Conservation (phyloP, 441 rosid genomes). For the Lepidium campestre region DNA sequence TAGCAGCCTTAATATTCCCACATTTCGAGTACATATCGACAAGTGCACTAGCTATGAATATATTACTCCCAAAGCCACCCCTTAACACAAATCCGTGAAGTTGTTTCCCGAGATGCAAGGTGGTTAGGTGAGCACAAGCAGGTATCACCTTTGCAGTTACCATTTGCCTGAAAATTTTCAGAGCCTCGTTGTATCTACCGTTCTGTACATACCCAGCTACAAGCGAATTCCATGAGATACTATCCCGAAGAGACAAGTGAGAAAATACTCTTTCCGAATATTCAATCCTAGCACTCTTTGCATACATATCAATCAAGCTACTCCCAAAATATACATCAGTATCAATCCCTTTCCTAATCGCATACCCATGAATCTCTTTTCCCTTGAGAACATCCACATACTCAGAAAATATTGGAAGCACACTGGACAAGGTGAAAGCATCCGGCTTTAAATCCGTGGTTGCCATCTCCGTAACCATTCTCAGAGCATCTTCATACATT, state of each 20-base stretch:
- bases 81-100: constrained; percentile 53
- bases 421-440: constrained; percentile 53
- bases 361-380: constrained; percentile 78
- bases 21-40: constrained; percentile 88
- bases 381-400: constrained; percentile 45
- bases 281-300: constrained; percentile 49
- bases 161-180: constrained; percentile 46
- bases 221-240: constrained; percentile 56
- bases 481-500: constrained; percentile 45
- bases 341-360: constrained; percentile 53
- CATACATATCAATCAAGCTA: constrained; percentile 79
- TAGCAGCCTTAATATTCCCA: constrained; percentile 52
- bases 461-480: constrained; percentile 48
- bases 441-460: constrained; percentile 41
- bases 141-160: constrained; percentile 43
- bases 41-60: constrained; percentile 53
- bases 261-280: constrained; percentile 43
- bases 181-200: constrained; percentile 42
- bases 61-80: constrained; percentile 35
- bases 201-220: constrained; percentile 56
- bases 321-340: constrained; percentile 42
- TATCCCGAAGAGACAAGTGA: constrained; percentile 34
- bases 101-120: constrained; percentile 54
- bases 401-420: constrained; percentile 54
- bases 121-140: constrained; percentile 54